Evolutionary conservation across 2,329 filamentous ascomycete genomes (phyloP).

Genomic region (Blumeria hordei): DNA sequence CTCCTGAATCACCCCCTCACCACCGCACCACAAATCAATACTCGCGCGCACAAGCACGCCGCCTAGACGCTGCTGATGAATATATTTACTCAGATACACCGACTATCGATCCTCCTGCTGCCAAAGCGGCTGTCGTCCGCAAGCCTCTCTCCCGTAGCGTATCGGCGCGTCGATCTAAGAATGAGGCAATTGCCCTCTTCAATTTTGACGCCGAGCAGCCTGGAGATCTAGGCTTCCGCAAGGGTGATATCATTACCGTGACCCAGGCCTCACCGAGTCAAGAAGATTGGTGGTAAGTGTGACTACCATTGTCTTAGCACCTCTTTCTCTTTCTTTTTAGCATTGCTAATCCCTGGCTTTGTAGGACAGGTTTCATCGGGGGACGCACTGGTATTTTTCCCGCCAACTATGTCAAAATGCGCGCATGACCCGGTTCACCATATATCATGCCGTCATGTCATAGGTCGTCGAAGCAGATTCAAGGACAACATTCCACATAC

Average conservation of each 20-base stretch:
- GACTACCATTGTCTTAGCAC: too few species aligned
- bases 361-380: constrained; percentile 70
- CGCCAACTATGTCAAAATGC: constrained; percentile 52
- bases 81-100: constrained; percentile 29
- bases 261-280: constrained; percentile 83
- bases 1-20: constrained; percentile 3
- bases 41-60: neutral
- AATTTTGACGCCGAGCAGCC: constrained; percentile 88
- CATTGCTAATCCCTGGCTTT: neutral
- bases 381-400: constrained; percentile 79
- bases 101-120: constrained; percentile 14
- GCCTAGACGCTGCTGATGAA: constrained; percentile 17
- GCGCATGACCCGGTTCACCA: constrained; percentile 3
- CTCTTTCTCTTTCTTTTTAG: too few species aligned
- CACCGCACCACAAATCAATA: neutral
- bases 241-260: constrained; percentile 88
- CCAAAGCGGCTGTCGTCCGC: constrained; percentile 26
- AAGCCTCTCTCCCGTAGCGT: constrained; percentile 69
- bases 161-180: constrained; percentile 39
- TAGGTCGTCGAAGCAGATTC: too few species aligned
- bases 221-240: constrained; percentile 85
- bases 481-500: too few species aligned
- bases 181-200: constrained; percentile 77
- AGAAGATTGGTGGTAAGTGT: constrained; percentile 73
- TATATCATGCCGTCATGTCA: too few species aligned